Percentiles rank a stretch among this genome's conserved stretches.
These are phyloP conservation scores for Fusarium oligoseptatum DNA, from an alignment of 2,329 filamentous ascomycete genomes.

Conservation along the genomic window DNA sequence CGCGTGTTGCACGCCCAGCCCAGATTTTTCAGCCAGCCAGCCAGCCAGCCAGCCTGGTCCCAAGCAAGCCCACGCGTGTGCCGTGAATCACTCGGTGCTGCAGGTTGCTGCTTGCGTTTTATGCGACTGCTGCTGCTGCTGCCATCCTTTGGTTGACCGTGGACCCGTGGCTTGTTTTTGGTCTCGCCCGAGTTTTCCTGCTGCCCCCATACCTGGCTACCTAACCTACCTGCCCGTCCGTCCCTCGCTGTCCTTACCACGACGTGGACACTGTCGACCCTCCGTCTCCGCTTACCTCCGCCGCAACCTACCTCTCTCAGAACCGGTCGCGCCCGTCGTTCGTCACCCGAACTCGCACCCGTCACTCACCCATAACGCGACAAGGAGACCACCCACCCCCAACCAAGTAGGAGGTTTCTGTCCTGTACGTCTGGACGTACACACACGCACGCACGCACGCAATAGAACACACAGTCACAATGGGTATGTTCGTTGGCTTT, in stretches of 20 bases:
- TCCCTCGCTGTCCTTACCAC: constrained; percentile 32
- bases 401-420: constrained; percentile 40
- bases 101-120: constrained; percentile 49
- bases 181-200: constrained; percentile 16
- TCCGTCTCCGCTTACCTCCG: constrained; percentile 46
- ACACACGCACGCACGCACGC: constrained; percentile 22
- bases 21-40: constrained; percentile 3
- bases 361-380: constrained; percentile 45
- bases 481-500: constrained; percentile 47
- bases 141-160: constrained; percentile 47
- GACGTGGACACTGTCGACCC: constrained; percentile 43
- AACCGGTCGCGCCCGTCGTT: constrained; percentile 38
- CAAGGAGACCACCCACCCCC: constrained; percentile 44
- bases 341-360: constrained; percentile 39
- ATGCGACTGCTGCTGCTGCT: constrained; percentile 48
- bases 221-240: constrained; percentile 28
- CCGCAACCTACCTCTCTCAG: constrained; percentile 39
- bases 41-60: constrained; percentile 19
- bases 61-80: constrained; percentile 27
- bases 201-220: constrained; percentile 42
- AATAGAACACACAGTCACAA: constrained; percentile 42
- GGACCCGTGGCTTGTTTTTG: constrained; percentile 46
- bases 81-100: constrained; percentile 43
- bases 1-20: constrained; percentile 30
- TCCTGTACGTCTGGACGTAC: constrained; percentile 41